A percentile compares a stretch with the other conserved stretches of the same genome.
phyloP scores from a whole-genome alignment of 139 green algal genomes.

The Microglena sp. region DNA sequence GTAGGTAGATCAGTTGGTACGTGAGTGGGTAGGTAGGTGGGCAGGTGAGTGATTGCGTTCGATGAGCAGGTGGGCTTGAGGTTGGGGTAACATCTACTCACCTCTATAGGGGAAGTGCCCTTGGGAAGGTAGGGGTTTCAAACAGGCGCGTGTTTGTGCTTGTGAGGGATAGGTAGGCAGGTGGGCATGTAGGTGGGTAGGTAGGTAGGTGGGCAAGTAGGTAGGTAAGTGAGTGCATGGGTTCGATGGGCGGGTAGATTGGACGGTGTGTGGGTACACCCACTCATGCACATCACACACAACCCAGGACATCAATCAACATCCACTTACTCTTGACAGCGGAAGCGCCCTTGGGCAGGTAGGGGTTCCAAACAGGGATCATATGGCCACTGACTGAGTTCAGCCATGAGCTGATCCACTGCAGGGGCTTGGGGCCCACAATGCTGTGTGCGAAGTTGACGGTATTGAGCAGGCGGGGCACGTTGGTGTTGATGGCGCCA shows the following conservation, averaged over 20 bases:
- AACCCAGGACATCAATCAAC: too few relatives aligned
- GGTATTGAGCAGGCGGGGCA: constrained; percentile 70
- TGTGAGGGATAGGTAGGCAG: constrained; percentile 65
- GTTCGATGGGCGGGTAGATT: too few relatives aligned
- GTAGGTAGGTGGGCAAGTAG: too few relatives aligned
- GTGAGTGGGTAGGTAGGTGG: too few relatives aligned
- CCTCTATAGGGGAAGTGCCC: constrained; percentile 48
- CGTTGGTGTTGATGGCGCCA: constrained; percentile 37
- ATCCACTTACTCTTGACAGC: constrained; percentile 34
- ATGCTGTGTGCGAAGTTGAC: constrained; percentile 68
- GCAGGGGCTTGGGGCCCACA: constrained; percentile 60
- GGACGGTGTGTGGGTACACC: too few relatives aligned
- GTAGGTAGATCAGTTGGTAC: too few relatives aligned
- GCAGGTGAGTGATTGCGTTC: too few relatives aligned
- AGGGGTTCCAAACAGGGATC: constrained; percentile 88
- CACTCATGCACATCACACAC: too few relatives aligned
- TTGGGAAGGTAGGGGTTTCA: constrained; percentile 65
- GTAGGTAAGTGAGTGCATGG: too few relatives aligned
- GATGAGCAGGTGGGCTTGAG: too few relatives aligned
- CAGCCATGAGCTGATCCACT: constrained; percentile 53
- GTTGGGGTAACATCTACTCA: too few relatives aligned
- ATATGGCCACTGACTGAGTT: constrained; percentile 66
- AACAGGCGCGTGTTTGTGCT: constrained; percentile 63
- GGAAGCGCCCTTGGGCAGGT: constrained; percentile 79
- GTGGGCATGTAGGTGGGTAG: too few relatives aligned